Evolutionary conservation across 352 stramenopile species (phyloP), one percentile per base, ranked within the genome.

Genomic region (Phytophthora pistaciae): DNA sequence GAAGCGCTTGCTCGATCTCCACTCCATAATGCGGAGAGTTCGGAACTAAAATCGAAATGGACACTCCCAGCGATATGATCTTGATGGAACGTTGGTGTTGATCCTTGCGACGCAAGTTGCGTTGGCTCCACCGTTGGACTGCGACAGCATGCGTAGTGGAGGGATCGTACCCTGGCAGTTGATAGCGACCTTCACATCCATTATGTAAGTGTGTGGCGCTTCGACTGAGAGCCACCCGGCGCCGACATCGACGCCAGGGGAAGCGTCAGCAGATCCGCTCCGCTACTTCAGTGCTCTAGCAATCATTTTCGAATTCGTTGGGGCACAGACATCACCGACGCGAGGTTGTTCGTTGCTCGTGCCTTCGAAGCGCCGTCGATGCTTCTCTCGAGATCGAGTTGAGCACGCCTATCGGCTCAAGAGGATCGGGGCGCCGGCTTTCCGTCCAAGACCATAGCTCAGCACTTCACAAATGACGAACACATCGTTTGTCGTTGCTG

Each of bases 1-100:
- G 49, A 72, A 80, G 53, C 60, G 68, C 33, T 69, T 70, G 20
- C 65, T 74, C 25, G 60, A 23, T 31, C 60, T 74, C 68, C 64
- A 69, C 57, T 78, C 66, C 70, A 70, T 73, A 5, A 20, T 64
- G n/a, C 13, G 42, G 29, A 16, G 33, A 42, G 21, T 56, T 44
- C 52, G 62, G 63, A 52, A 27, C 56, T 52, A 56, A 67, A 59
- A n/a, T 9, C n/a, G 65, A 62, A 72, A 62, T 63, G 65, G 56
- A 64, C 2, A 18, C 29, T 21, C 4, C 11, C 16, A 27, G 50
- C 21, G 50, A 38, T 44, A 18, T 5, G 14, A 44, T 49, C 42
- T 21, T 21, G 42, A 49, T 49, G 42, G 42, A 49, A 21, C 42
- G 0, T 23, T 5, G 42, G 14, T 18, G 16, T 49, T 49, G 10